These are phyloP conservation scores for Vaccinium vitisidaea DNA, from an alignment of 148 eudicot species.

Conservation along the genomic window DNA sequence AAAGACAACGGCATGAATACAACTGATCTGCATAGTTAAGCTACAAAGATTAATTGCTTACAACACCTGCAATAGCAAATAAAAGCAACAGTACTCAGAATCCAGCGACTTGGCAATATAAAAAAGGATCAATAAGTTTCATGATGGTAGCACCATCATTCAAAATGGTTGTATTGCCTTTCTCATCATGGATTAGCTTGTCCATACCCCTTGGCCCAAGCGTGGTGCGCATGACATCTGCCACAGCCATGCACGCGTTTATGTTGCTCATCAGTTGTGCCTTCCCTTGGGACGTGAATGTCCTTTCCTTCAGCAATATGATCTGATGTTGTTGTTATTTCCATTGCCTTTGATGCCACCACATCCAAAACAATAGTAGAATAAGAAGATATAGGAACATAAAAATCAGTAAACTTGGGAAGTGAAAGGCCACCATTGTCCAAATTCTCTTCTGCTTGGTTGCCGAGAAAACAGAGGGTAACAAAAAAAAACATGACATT, in stretches of 20 bases:
- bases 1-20: not conserved
- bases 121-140: constrained; percentile 90
- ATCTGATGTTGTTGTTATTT: constrained; percentile 78
- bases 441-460: not conserved
- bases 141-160: constrained; percentile 97
- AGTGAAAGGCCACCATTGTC: not conserved
- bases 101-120: constrained; percentile 96
- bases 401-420: not conserved
- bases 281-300: constrained; percentile 94
- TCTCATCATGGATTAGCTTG: constrained; percentile 89
- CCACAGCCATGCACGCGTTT: constrained; percentile 76
- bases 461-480: not conserved
- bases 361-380: not conserved
- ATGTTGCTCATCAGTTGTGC: constrained; percentile 95
- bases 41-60: not conserved
- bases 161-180: constrained; percentile 87
- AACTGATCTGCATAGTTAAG: not conserved
- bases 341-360: constrained; percentile 9
- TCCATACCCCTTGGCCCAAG: constrained; percentile 98
- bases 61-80: not conserved
- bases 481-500: not conserved
- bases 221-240: constrained; percentile 88
- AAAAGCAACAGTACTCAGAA: constrained; percentile 32
- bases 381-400: not conserved
- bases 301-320: constrained; percentile 90